Evolutionary conservation across 2,329 filamentous ascomycete species (phyloP).

Genomic region (Nannizziopsis arthrosporioides): DNA sequence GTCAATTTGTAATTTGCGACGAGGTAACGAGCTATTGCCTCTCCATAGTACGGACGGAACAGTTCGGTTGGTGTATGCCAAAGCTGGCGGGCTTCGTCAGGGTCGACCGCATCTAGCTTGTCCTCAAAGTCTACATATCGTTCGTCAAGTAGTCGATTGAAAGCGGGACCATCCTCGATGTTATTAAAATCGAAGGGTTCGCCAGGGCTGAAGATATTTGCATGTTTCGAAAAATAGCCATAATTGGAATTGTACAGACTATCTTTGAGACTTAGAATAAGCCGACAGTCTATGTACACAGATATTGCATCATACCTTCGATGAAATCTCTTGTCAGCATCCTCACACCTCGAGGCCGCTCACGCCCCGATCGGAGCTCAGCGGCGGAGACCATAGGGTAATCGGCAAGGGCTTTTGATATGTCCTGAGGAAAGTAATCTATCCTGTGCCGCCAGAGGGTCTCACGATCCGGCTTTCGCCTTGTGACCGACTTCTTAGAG

Average conservation of each 20-base stretch:
- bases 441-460: constrained; percentile 78
- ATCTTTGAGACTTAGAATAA: constrained; percentile 42
- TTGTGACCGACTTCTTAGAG: background rate
- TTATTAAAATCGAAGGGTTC: constrained; percentile 78
- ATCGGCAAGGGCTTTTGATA: constrained; percentile 64
- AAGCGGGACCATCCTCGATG: constrained; percentile 74
- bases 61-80: constrained; percentile 99
- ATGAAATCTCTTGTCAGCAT: constrained; percentile 98
- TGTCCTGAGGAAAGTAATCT: constrained; percentile 62
- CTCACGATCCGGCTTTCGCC: constrained; percentile 35
- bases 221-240: constrained; percentile 92
- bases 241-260: constrained; percentile 90
- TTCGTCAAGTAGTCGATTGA: constrained; percentile 62
- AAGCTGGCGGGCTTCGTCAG: constrained; percentile 70
- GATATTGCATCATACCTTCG: constrained; percentile 53
- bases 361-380: constrained; percentile 57
- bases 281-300: background rate
- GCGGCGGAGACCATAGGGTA: constrained; percentile 80
- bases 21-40: constrained; percentile 91
- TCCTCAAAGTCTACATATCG: constrained; percentile 90
- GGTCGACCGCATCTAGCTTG: constrained; percentile 58
- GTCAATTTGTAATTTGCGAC: constrained; percentile 92
- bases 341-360: constrained; percentile 78
- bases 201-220: constrained; percentile 87
- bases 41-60: constrained; percentile 91